phyloP scores from a whole-genome alignment of 1,284 basidiomycete species.

The Boletus albobrunnescens region DNA sequence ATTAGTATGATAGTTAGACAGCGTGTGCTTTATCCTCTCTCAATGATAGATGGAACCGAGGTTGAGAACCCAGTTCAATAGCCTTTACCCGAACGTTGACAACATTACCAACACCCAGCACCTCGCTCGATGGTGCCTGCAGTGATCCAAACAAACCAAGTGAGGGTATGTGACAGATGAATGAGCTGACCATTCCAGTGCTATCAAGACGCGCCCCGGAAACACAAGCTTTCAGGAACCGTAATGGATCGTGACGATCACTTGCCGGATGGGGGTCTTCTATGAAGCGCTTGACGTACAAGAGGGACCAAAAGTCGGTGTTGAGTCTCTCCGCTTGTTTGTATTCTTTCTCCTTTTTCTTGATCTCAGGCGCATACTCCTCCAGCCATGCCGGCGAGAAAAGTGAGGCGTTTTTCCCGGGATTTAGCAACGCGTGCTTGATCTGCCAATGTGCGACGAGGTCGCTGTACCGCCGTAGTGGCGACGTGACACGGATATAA shows the following conservation, averaged over 20 bases:
- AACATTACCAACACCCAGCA: conserved; percentile 22
- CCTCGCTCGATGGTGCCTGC: conserved; percentile 2
- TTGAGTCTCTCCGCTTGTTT: conserved; percentile 24
- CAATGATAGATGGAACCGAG: conserved; percentile 17
- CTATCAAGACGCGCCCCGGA: conserved; percentile 17
- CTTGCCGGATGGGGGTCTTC: conserved; percentile 22
- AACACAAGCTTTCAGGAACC: conserved; percentile 23
- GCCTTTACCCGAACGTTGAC: conserved; percentile 22
- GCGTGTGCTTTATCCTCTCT: conserved; percentile 2
- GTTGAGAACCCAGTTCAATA: conserved; percentile 26
- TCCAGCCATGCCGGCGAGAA: conserved; percentile 46
- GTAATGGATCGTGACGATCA: conserved; percentile 26
- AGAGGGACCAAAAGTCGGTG: conserved; percentile 47
- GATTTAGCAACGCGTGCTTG: conserved; percentile 67
- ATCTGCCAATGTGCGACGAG: conserved; percentile 92
- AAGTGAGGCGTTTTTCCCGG: conserved; percentile 31
- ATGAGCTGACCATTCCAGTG: conserved; percentile 7
- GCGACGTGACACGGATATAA: conserved; percentile 85
- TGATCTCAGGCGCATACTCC: conserved; percentile 33
- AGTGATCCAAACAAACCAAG: conserved; percentile 26
- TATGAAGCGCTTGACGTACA: conserved; percentile 34
- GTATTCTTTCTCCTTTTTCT: conserved; percentile 29
- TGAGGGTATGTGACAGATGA: conserved; percentile 26
- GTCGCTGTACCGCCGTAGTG: conserved; percentile 84
- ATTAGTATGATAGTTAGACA: not conserved